phyloP scores from a whole-genome alignment of 495 filamentous ascomycete genomes.

The Neurospora sp. region DNA sequence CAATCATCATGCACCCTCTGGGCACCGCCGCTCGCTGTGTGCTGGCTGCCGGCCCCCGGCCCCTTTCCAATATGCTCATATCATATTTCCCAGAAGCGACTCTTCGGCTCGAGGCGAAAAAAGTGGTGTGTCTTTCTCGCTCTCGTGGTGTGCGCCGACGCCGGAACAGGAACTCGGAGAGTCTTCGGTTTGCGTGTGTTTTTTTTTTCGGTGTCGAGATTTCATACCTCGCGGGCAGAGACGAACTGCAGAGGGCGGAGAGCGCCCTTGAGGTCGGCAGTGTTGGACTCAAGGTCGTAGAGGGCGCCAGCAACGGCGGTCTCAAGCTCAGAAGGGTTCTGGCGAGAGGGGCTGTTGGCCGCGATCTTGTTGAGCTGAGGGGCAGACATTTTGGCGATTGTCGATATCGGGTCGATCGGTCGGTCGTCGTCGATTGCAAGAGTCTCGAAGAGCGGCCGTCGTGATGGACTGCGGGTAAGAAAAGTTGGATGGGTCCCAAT shows the following conservation, averaged over 20 bases:
- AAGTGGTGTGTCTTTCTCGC: background rate
- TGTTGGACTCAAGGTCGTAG: constrained; percentile 96
- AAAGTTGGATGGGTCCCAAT: constrained; percentile 4
- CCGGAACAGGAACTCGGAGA: constrained; percentile 31
- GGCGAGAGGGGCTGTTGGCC: constrained; percentile 85
- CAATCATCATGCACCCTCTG: background rate
- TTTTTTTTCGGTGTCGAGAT: constrained; percentile 17
- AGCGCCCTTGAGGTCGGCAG: constrained; percentile 83
- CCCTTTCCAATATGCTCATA: constrained; percentile 16
- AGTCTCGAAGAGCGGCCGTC: constrained; percentile 5
- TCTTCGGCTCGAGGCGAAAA: constrained; percentile 17
- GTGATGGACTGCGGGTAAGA: constrained; percentile 7
- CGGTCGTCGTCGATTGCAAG: constrained; percentile 6
- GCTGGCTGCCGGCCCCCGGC: constrained; percentile 4
- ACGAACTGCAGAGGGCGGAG: constrained; percentile 95
- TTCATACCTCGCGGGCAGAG: constrained; percentile 94
- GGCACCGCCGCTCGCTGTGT: background rate
- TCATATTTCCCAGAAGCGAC: constrained; percentile 24
- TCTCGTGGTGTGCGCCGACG: constrained; percentile 4
- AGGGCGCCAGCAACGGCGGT: constrained; percentile 86
- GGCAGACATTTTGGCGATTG: constrained; percentile 39
- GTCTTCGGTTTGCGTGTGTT: constrained; percentile 10
- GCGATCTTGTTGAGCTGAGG: constrained; percentile 94
- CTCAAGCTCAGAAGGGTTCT: constrained; percentile 92
- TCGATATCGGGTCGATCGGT: constrained; percentile 17